Evolutionary conservation across 2,329 filamentous ascomycete genomes (phyloP), one percentile per base, ranked within the genome.

Genomic region (Sclerotinia borealis): DNA sequence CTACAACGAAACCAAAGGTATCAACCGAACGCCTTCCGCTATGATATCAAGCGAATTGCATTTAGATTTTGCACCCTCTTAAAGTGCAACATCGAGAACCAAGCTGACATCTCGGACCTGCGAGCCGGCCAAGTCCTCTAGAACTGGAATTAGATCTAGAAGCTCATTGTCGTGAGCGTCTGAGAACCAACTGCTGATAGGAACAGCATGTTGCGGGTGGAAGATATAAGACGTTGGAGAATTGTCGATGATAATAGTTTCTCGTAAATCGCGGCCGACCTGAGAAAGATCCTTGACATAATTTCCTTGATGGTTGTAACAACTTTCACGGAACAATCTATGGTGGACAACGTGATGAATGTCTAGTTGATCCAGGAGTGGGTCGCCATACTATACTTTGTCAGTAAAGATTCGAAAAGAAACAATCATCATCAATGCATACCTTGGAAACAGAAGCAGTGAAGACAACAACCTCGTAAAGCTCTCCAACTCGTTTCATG

Each of bases 151-250:
- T 72, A 99, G 82, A 76, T 99, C 95, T 73, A 99, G 83, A 67
- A 99, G 84, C 82, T 99, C 95, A 78, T 99, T 99, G 80, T 99
- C 95, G 78, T 99, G 95, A 66, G 95, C 95, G 79, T 99, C 95
- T 69, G 93, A 97, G 80, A 99, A 99, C 95, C 95, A 99, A 82
- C 93, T 98, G 84, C 93, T 97, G 79, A 99, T 99, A 31, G 95
- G 95, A 56, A 99, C 93, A 66, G 95, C 95, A 76, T 99, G 95
- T 80, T 99, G 93, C 29, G 95, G 95, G 76, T 99, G 95, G 84
- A 99, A 99, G 73, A 99, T 98, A 80, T 99, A 99, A 15, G 93
- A 98, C 5, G 95, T 99, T 2, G 95, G 95, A 52, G 95, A 98
- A 79, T 99, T 99, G 80, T 99, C 95, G 74, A 99, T 99, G 76